Percentiles rank a stretch among this genome's conserved stretches.
Conservation (phyloP, 2,329 filamentous ascomycete genomes). For the Neofusicoccum ribis region DNA sequence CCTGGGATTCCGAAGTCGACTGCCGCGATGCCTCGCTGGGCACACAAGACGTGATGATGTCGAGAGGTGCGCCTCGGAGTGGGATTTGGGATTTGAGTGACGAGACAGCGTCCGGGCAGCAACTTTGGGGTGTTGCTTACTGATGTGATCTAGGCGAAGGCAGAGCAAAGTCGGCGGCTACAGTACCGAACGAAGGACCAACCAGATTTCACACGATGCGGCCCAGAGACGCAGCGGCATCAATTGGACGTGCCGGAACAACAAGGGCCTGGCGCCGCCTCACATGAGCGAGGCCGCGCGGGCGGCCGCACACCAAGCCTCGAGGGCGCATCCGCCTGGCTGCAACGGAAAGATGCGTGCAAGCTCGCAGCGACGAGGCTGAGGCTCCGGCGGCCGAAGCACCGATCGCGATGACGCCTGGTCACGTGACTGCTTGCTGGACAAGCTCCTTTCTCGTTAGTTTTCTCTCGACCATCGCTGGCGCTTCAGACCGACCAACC, state of each 20-base stretch:
- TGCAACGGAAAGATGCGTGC: background rate
- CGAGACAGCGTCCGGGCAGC: background rate
- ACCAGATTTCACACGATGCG: conserved; percentile 16
- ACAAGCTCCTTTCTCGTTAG: conserved; percentile 21
- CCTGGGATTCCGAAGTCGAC: conserved; percentile 14
- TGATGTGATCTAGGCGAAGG: background rate
- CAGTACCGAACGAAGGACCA: conserved; percentile 1
- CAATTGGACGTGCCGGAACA: background rate
- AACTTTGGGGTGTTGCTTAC: background rate
- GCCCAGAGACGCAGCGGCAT: background rate
- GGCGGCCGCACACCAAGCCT: background rate
- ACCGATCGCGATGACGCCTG: conserved; percentile 17
- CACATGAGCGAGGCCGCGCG: background rate
- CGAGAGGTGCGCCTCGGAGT: conserved; percentile 4
- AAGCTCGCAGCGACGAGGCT: background rate
- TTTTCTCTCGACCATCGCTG: conserved; percentile 4
- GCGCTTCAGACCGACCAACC: conserved; percentile 8
- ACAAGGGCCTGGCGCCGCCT: background rate
- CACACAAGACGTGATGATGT: conserved; percentile 13
- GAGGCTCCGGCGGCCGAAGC: background rate
- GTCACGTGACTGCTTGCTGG: conserved; percentile 9
- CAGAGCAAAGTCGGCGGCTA: background rate
- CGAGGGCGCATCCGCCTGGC: background rate
- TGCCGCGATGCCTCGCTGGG: conserved; percentile 10
- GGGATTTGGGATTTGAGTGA: background rate